Evolutionary conservation across 2,329 filamentous ascomycete species (phyloP), one percentile per base, ranked within the genome.

Genomic region (Pseudocercospora musae): DNA sequence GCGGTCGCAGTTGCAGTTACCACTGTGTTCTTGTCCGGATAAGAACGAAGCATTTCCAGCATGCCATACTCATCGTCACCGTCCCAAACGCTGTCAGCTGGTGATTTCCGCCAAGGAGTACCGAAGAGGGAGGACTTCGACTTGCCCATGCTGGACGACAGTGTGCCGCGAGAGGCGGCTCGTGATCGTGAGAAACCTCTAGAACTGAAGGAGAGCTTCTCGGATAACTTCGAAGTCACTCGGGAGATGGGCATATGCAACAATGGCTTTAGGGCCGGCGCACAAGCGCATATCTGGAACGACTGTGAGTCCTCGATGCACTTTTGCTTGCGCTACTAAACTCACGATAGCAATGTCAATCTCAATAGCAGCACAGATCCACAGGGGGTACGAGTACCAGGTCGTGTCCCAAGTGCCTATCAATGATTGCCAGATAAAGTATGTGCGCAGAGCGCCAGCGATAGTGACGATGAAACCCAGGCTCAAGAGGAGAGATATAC

Each of bases 351-450:
- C 79, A 6, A 81, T 63, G 62, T 81, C 78, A 8, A 81, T 77
- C 65, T 81, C 79, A 2, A 81, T 75, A 0, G 78, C 75, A 4
- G 79, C 78, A 48, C 74, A 74, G n/a, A 81, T 80, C 78, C 79
- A 81, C 0, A 81, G 68, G 5, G 78, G 77, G 70, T 78, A 80
- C 4, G 77, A 72, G 58, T 74, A 77, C 79, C 31, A 40, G 20
- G 33, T 42, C 1, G 53, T 40, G n/a, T 79, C 58, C 62, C 77
- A 80, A 57, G 73, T 77, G 2, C 65, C 67, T 5, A 80, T 71
- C 5, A 81, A 65, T 15, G 73, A 74, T 59, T 75, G 73, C 69
- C 78, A 80, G 52, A 80, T 79, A 66, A 68, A 80, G 71, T 76
- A 80, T 4, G 78, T 81, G 15, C 79, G 66, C 1, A 80, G 68